Evolutionary conservation across 352 stramenopile genomes (phyloP).

Genomic region (Globisporangium irregulare): DNA sequence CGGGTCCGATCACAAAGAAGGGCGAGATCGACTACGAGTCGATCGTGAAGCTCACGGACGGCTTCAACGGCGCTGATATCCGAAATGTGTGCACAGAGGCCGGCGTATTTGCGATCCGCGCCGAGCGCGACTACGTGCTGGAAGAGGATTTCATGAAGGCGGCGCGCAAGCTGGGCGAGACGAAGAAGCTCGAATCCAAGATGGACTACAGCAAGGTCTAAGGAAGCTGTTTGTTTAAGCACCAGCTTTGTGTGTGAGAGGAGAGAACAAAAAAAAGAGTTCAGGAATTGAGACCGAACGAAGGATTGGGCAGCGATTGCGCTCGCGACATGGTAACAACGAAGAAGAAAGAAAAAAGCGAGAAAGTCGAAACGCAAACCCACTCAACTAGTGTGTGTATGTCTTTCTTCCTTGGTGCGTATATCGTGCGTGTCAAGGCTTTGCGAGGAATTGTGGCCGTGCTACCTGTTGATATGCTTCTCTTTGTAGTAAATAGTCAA

Average conservation of each 20-base stretch:
- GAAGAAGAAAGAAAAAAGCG: neutral
- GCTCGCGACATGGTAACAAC: neutral
- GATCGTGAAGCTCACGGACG: constrained; percentile 99
- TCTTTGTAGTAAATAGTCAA: too few species aligned
- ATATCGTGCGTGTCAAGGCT: neutral
- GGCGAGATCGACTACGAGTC: constrained; percentile 99
- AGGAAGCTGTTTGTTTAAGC: neutral
- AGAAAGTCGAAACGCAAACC: neutral
- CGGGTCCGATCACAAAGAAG: constrained; percentile 96
- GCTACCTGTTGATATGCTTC: too few species aligned
- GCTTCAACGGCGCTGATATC: constrained; percentile 99
- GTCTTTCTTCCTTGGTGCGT: neutral
- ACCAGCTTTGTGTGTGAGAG: neutral
- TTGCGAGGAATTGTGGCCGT: neutral
- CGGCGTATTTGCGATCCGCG: constrained; percentile 98
- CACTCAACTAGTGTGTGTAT: neutral
- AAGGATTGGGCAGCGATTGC: neutral
- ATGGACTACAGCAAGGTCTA: constrained; percentile 99
- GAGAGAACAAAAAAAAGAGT: neutral
- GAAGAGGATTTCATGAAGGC: constrained; percentile 99
- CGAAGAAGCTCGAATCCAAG: constrained; percentile 99
- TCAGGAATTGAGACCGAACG: neutral
- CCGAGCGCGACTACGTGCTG: constrained; percentile 98
- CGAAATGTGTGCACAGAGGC: constrained; percentile 98
- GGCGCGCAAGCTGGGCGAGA: constrained; percentile 97